A percentile compares a stretch with the other conserved stretches of the same genome.
Evolutionary conservation across 257 asterid species (phyloP).

Genomic region (Solanum sejunctum): DNA sequence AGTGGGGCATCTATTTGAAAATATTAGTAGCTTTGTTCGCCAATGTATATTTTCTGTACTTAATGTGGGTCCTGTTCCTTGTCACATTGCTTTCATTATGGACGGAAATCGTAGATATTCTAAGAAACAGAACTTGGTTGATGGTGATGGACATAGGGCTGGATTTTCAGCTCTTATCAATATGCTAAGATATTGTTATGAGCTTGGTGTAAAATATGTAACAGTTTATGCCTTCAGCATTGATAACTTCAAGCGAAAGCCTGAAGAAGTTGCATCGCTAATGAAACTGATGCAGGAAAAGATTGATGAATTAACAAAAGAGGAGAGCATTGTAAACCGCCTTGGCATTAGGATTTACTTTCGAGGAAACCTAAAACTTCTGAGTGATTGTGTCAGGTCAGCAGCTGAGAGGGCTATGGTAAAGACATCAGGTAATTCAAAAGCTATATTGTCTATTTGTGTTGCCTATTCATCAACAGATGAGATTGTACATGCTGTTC

Average conservation of each 20-base stretch:
- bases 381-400: constrained; percentile 36
- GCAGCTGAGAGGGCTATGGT: constrained; percentile 68
- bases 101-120: constrained; percentile 81
- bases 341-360: constrained; percentile 62
- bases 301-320: constrained; percentile 44
- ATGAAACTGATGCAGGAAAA: constrained; percentile 65
- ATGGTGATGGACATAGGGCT: constrained; percentile 47
- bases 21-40: neutral
- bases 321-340: constrained; percentile 40
- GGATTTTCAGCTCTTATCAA: constrained; percentile 51
- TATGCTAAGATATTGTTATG: constrained; percentile 58
- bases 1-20: neutral
- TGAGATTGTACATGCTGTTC: constrained; percentile 53
- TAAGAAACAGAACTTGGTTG: constrained; percentile 36
- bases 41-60: constrained; percentile 24
- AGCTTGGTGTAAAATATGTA: constrained; percentile 39
- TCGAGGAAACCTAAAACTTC: constrained; percentile 52
- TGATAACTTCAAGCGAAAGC: constrained; percentile 61
- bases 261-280: constrained; percentile 71
- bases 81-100: constrained; percentile 71
- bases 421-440: constrained; percentile 47
- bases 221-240: constrained; percentile 78
- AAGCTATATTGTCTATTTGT: constrained; percentile 48
- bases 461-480: constrained; percentile 81
- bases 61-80: constrained; percentile 47